A percentile compares a stretch with the other conserved stretches of the same genome.
phyloP scores from a whole-genome alignment of 345 rosid species.

The Boechera retrofracta region DNA sequence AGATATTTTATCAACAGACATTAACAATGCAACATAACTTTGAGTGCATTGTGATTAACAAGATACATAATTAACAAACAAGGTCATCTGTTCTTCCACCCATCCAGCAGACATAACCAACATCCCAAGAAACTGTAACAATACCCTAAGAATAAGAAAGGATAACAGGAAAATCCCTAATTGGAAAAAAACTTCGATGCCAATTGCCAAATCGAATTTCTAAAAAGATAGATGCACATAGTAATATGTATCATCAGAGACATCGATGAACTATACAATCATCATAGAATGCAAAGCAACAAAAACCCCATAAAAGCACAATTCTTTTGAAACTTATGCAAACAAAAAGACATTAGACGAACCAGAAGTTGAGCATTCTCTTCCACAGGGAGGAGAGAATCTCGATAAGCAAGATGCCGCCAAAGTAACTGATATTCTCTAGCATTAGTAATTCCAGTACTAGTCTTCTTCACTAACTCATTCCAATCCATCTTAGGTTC shows the following conservation, averaged over 20 bases:
- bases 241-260: not conserved
- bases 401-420: constrained; percentile 89
- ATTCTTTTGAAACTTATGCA: not conserved
- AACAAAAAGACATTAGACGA: constrained; percentile 6
- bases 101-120: constrained; percentile 1
- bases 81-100: not conserved
- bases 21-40: constrained; percentile 12
- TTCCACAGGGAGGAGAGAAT: constrained; percentile 55
- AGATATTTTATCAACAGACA: not conserved
- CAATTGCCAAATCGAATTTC: not conserved
- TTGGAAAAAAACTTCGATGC: not conserved
- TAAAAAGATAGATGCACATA: not conserved
- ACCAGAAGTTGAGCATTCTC: constrained; percentile 68
- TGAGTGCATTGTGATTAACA: not conserved
- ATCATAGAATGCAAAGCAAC: not conserved
- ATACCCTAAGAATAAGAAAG: not conserved
- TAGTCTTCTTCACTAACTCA: constrained; percentile 62
- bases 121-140: constrained; percentile 7
- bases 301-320: not conserved
- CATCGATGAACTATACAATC: not conserved
- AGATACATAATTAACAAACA: not conserved
- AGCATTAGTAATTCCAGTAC: constrained; percentile 71
- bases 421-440: constrained; percentile 88
- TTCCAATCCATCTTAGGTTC: constrained; percentile 66
- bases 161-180: not conserved